These are phyloP conservation scores for Termitomyces bulborhizus DNA, from an alignment of 768 basidiomycete genomes.

Conservation along the genomic window DNA sequence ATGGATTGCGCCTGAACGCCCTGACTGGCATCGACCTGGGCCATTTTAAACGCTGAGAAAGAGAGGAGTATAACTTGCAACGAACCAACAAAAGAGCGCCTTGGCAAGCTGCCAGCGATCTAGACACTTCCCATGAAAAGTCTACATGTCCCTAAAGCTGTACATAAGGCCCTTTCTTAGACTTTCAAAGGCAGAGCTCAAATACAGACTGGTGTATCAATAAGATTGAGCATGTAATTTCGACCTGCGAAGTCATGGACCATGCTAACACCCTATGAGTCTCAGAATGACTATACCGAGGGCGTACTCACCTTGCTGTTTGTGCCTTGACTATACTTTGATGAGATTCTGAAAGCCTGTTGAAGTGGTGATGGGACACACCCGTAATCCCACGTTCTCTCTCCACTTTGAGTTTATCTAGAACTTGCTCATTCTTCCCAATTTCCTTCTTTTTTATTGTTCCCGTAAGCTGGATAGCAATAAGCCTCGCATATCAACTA, in stretches of 20 bases:
- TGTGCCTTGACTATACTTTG: constrained; percentile 79
- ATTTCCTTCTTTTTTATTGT: constrained; percentile 66
- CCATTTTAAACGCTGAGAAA: not conserved
- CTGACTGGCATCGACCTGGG: constrained; percentile 91
- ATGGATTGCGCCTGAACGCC: constrained; percentile 98
- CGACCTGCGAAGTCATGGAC: constrained; percentile 51
- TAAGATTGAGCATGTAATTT: constrained; percentile 80
- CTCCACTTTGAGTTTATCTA: constrained; percentile 96
- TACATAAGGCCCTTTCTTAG: not conserved
- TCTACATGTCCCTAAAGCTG: constrained; percentile 82
- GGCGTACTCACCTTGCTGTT: constrained; percentile 63
- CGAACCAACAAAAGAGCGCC: constrained; percentile 67
- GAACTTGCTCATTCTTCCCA: constrained; percentile 75
- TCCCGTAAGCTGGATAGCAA: constrained; percentile 63
- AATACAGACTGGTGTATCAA: constrained; percentile 82
- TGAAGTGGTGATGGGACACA: constrained; percentile 18
- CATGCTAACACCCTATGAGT: constrained; percentile 52
- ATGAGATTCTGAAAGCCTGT: not conserved
- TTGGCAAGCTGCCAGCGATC: constrained; percentile 89
- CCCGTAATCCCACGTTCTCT: constrained; percentile 95
- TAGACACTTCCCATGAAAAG: constrained; percentile 94
- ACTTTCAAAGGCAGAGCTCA: not conserved
- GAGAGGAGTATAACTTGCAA: not conserved
- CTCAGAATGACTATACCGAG: not conserved
- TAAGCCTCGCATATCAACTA: constrained; percentile 9